These are phyloP conservation scores for Thyridium curvatum DNA, from an alignment of 2,329 filamentous ascomycete species.

Conservation along the genomic window DNA sequence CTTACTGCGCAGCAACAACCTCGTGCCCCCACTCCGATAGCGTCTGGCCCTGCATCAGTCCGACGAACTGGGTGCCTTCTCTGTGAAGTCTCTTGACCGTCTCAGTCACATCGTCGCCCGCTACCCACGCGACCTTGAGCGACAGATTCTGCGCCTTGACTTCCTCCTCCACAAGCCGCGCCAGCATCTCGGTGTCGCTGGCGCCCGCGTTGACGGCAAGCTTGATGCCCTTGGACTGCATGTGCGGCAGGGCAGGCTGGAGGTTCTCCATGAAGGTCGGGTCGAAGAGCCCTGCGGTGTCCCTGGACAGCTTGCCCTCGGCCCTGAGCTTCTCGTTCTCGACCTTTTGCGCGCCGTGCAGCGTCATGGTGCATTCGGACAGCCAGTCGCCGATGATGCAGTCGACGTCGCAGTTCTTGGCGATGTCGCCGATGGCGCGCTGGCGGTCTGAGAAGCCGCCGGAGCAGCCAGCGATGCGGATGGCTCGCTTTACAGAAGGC, in stretches of 20 bases:
- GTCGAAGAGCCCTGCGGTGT: conserved; percentile 15
- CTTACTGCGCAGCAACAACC: conserved; percentile 8
- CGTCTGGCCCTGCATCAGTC: conserved; percentile 8
- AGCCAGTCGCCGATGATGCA: conserved; percentile 23
- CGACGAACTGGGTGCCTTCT: conserved; percentile 8
- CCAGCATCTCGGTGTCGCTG: conserved; percentile 17
- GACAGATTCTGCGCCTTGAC: conserved; percentile 13
- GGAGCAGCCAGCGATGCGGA: conserved; percentile 34
- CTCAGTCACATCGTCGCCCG: conserved; percentile 21
- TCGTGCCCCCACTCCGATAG: conserved; percentile 10
- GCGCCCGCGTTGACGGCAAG: conserved; percentile 25
- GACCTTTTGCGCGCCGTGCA: conserved; percentile 23
- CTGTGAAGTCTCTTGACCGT: conserved; percentile 8
- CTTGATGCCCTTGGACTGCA: conserved; percentile 17
- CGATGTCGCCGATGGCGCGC: conserved; percentile 31
- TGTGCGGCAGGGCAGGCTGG: conserved; percentile 18
- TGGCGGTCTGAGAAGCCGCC: conserved; percentile 36
- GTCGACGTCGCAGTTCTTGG: conserved; percentile 26
- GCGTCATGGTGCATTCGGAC: conserved; percentile 24
- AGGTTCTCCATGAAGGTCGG: conserved; percentile 25
- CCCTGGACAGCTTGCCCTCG: conserved; percentile 15
- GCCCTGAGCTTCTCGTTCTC: conserved; percentile 24
- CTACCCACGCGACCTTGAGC: conserved; percentile 23
- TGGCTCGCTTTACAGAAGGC: conserved; percentile 19
- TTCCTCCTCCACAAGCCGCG: conserved; percentile 8